phyloP scores from a whole-genome alignment of 805 yeast genomes.

The Lachancea sp. region DNA sequence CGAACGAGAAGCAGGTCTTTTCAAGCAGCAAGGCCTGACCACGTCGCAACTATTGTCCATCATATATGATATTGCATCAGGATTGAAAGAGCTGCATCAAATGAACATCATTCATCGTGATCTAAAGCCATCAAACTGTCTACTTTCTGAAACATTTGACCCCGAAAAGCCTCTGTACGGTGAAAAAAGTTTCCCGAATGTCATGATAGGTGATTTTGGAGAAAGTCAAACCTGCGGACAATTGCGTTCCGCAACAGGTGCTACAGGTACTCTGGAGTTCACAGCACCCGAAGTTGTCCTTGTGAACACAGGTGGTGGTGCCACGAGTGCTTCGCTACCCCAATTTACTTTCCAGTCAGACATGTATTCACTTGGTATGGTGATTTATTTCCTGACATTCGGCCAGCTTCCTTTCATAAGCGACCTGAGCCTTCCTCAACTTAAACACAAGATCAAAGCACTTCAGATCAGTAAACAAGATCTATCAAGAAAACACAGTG shows the following conservation, averaged over 20 bases:
- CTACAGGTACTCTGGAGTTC: conserved; percentile 83
- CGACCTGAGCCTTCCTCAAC: conserved; percentile 18
- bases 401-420: conserved; percentile 58
- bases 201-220: conserved; percentile 83
- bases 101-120: conserved; percentile 82
- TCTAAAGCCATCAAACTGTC: conserved; percentile 82
- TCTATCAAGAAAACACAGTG: conserved; percentile 16
- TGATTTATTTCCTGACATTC: conserved; percentile 67
- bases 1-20: conserved; percentile 2
- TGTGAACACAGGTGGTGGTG: conserved; percentile 21
- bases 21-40: conserved; percentile 34
- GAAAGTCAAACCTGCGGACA: conserved; percentile 76
- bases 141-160: conserved; percentile 37
- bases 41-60: conserved; percentile 61
- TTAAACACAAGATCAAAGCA: conserved; percentile 33
- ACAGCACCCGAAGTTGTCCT: conserved; percentile 78
- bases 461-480: conserved; percentile 24
- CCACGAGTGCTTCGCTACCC: conserved; percentile 27
- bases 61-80: conserved; percentile 60
- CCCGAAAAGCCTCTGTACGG: conserved; percentile 15
- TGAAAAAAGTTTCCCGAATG: conserved; percentile 46
- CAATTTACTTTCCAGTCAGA: conserved; percentile 72
- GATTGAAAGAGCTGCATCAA: conserved; percentile 64
- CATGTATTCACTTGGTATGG: conserved; percentile 77
- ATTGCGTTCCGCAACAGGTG: conserved; percentile 61